Evolutionary conservation across 805 yeast genomes (phyloP), one percentile per base, ranked within the genome.

Genomic region (Pichia sporocuriosa): DNA sequence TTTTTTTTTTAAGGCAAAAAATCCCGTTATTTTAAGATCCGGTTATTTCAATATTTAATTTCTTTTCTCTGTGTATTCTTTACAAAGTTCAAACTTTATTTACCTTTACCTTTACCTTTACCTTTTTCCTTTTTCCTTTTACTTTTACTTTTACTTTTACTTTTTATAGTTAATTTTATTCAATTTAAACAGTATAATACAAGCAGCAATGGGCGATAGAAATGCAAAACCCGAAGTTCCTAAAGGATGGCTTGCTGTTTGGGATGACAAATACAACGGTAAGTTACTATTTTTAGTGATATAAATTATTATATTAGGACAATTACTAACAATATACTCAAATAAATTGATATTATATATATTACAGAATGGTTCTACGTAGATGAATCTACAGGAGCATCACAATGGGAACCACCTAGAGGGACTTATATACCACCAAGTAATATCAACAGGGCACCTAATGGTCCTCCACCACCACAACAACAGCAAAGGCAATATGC

Each of bases 331-430:
- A 36, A n/a, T 16, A 22, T 8, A 22, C 13, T 20, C 3, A 7
- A 20, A 10, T 4, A 12, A 6, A 2, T 17, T 15, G 3, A n/a
- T n/a, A n/a, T 20, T 33, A 10, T 17, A 15, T 6, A 5, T 27
- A 5, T 5, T 23, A 13, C 6, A 51, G 62, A 58, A 72, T 86
- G 81, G 79, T 90, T 80, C 60, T 90, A 79, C 55, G 95, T 90
- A n/a, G 69, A 87, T 52, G 63, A 84, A 49, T 55, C 69, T 13
- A 75, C 85, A 12, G 81, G 84, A 45, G 67, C 76, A 50, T 85
- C 96, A 0, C 96, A 88, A 61, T 90, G 97, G 97, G 95, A 85
- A 40, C 77, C 79, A 12, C 97, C 96, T 13, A 44, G 46, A 10
- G 82, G 82, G 1, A 75, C 85, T 0, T 57, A 51, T 2, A 72